Evolutionary conservation across 2,329 filamentous ascomycete species (phyloP).

Genomic region (Talaromyces sp.): DNA sequence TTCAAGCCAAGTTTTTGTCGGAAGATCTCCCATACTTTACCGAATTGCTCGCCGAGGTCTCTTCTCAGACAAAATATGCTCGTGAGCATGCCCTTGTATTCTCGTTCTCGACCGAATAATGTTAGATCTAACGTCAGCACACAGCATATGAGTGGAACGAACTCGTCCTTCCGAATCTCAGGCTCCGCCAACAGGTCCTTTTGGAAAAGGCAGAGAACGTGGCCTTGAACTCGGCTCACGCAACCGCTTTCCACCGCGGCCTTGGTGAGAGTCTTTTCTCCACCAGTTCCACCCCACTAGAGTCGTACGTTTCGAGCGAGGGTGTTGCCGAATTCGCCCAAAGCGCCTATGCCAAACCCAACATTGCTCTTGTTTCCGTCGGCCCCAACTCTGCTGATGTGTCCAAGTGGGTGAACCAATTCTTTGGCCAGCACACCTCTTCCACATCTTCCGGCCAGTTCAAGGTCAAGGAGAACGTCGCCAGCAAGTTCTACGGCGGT

Average conservation of each 20-base stretch:
- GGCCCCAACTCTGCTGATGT: slow-evolving; percentile 72
- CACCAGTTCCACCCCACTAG: slow-evolving; percentile 62
- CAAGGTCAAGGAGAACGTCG: slow-evolving; percentile 52
- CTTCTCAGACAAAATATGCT: slow-evolving; percentile 80
- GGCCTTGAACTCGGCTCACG: slow-evolving; percentile 80
- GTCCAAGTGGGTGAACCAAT: slow-evolving; percentile 84
- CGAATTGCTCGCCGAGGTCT: slow-evolving; percentile 88
- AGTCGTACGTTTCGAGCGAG: slow-evolving; percentile 74
- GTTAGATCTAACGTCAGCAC: slow-evolving; percentile 5
- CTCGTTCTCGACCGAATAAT: background rate
- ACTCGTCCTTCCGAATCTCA: slow-evolving; percentile 72
- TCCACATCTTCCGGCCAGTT: slow-evolving; percentile 44
- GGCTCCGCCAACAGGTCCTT: slow-evolving; percentile 69
- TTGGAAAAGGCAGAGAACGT: slow-evolving; percentile 58
- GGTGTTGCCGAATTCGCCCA: slow-evolving; percentile 69
- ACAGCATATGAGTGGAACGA: slow-evolving; percentile 86
- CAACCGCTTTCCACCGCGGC: slow-evolving; percentile 85
- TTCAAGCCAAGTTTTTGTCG: slow-evolving; percentile 91
- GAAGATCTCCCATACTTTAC: slow-evolving; percentile 96
- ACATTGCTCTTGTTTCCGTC: slow-evolving; percentile 86
- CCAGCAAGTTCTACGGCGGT: slow-evolving; percentile 87
- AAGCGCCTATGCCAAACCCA: slow-evolving; percentile 78
- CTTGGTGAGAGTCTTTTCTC: slow-evolving; percentile 76
- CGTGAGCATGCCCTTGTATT: slow-evolving; percentile 35
- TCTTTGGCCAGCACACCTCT: slow-evolving; percentile 70